Evolutionary conservation across 768 basidiomycete species (phyloP).

Genomic region (Naematelia aurantialba): DNA sequence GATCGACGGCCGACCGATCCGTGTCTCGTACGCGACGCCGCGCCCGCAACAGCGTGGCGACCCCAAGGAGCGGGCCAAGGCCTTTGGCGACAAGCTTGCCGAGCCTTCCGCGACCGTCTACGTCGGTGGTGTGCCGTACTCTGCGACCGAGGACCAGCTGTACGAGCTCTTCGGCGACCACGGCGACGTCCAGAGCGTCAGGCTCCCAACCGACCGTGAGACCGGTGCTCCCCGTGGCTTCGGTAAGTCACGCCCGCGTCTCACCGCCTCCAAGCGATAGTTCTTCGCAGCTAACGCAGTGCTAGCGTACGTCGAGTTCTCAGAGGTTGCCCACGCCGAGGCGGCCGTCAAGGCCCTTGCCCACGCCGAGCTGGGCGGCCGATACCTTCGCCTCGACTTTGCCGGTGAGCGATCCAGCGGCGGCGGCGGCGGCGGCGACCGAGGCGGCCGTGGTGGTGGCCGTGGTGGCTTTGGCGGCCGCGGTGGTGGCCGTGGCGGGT

Average conservation of each 20-base stretch:
- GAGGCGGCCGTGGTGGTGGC: slow-evolving; percentile 48
- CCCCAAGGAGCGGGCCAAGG: slow-evolving; percentile 61
- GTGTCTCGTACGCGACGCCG: slow-evolving; percentile 74
- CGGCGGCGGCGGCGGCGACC: slow-evolving; percentile 38
- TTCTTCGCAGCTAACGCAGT: not conserved
- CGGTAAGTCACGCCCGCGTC: slow-evolving; percentile 55
- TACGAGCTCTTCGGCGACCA: slow-evolving; percentile 89
- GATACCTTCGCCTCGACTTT: slow-evolving; percentile 70
- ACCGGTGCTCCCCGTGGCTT: slow-evolving; percentile 89
- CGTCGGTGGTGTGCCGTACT: slow-evolving; percentile 83
- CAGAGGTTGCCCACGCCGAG: slow-evolving; percentile 71
- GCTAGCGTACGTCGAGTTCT: slow-evolving; percentile 76
- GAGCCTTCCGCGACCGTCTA: slow-evolving; percentile 74
- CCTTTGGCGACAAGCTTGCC: slow-evolving; percentile 67
- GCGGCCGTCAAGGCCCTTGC: slow-evolving; percentile 68
- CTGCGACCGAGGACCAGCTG: slow-evolving; percentile 71
- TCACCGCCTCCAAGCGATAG: too few relatives aligned
- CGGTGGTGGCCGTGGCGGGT: slow-evolving; percentile 49
- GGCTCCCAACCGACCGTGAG: slow-evolving; percentile 89
- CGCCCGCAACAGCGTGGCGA: slow-evolving; percentile 59
- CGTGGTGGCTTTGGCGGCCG: slow-evolving; percentile 52
- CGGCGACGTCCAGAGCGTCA: slow-evolving; percentile 77
- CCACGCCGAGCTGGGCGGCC: slow-evolving; percentile 75
- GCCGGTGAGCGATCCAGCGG: slow-evolving; percentile 49
- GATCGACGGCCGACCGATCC: slow-evolving; percentile 85